A percentile compares a stretch with the other conserved stretches of the same genome.
Conservation (phyloP, 495 filamentous ascomycete genomes). For the Penicillium pancosmium region DNA sequence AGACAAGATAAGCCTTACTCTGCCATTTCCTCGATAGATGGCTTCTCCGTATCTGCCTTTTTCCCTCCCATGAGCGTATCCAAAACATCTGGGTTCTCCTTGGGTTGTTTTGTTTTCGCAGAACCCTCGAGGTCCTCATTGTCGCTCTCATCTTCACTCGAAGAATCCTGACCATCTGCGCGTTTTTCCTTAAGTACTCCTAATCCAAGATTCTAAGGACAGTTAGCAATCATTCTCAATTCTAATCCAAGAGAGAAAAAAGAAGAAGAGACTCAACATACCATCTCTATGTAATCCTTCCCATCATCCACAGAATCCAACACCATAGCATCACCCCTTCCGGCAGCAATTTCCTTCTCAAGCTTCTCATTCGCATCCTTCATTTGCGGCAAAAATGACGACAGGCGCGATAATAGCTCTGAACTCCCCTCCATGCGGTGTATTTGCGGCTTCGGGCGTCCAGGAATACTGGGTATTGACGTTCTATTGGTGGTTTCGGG, state of each 20-base stretch:
- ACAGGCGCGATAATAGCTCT: conserved; percentile 43
- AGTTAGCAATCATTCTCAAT: conserved; percentile 11
- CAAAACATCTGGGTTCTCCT: conserved; percentile 40
- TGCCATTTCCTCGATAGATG: conserved; percentile 46
- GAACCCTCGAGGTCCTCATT: conserved; percentile 15
- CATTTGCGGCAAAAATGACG: conserved; percentile 50
- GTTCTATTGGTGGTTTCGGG: neutral
- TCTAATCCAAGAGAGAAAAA: neutral
- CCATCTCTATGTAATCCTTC: conserved; percentile 57
- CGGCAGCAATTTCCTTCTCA: conserved; percentile 43
- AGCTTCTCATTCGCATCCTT: conserved; percentile 52
- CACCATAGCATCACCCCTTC: conserved; percentile 33
- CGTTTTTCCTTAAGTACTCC: conserved; percentile 55
- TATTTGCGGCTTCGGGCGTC: conserved; percentile 42
- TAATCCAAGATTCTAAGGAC: conserved; percentile 49
- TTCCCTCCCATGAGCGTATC: conserved; percentile 45
- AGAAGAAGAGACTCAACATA: conserved; percentile 21
- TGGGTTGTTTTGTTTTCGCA: conserved; percentile 6
- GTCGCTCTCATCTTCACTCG: conserved; percentile 12
- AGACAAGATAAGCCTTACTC: conserved; percentile 18
- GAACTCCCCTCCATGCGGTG: conserved; percentile 29
- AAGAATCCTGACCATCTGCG: conserved; percentile 24
- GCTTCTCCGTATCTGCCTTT: conserved; percentile 35
- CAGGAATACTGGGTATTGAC: conserved; percentile 34
- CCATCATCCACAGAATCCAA: conserved; percentile 42